Base-by-base conservation (phyloP, 2,329 filamentous ascomycete species). In the Macrophomina phaseolina region DNA sequence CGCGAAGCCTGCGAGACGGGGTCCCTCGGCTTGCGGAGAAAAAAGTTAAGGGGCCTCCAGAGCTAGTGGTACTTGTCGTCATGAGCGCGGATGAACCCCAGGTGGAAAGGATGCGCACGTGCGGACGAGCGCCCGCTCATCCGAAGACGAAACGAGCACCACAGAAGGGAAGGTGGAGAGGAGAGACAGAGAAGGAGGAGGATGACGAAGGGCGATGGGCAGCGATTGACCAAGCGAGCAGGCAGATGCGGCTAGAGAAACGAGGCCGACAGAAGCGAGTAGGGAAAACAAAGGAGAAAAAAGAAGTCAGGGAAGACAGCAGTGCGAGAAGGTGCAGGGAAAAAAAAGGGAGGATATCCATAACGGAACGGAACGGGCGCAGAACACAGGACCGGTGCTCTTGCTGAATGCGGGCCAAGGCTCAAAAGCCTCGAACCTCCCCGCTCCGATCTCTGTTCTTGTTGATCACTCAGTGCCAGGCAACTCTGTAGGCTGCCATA, bases 371-470 rank as follows among this genome's bases (percentile, higher is more conserved):
- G 23, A 46, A 34, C 48, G 36, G 45, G 18, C 34, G 8, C 42
- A 48, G 28, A 32, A 48, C 42, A 16, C 32, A n/a, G 12, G 4
- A 18, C 34, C 30, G 28, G 5, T 30, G 45, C 45, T 9, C 42
- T 45, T 9, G 9, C 5, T 45, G 7, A 5, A 28, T 42, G 61
- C 34, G 28, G 23, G 23, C 36, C 30, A 49, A 42, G 34, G 18
- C 36, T 40, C 52, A 14, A 55, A 9, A 55, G 18, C 18, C 36
- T 12, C 16, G 23, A n/a, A 8, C 34, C 40, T 7, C 56, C 34
- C 45, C 45, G 61, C 64, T 66, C 64, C 36, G 64, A 66, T 66
- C 34, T 66, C 64, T 66, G 64, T 66, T 66, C 64, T 66, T 51
- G 45, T 16, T 23, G 30, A 45, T 49, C 53, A 66, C 40, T 51